Evolutionary conservation across 2,329 filamentous ascomycete species (phyloP).

Genomic region (Botrytis hyacinthi): DNA sequence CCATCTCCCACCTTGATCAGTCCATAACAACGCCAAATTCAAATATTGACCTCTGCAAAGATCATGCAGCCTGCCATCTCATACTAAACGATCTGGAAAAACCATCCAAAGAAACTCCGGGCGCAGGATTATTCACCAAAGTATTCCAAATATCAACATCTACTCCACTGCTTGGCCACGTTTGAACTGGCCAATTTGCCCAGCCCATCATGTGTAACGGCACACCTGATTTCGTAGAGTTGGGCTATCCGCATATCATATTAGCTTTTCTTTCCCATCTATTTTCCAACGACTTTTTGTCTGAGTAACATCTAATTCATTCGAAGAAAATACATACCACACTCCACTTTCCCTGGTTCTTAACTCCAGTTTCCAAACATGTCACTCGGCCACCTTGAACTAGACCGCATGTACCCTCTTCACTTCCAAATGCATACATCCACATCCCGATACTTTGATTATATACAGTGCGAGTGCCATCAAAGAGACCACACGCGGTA

Average conservation of each 20-base stretch:
- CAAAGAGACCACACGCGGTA: neutral
- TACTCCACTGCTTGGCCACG: neutral
- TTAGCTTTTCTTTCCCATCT: neutral
- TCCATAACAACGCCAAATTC: too few species aligned
- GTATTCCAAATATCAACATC: slow-evolving; percentile 19
- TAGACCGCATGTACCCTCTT: neutral
- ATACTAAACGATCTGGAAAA: slow-evolving; percentile 10
- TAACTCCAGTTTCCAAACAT: neutral
- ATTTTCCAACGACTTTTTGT: too few species aligned
- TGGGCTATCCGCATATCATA: neutral
- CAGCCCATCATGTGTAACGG: slow-evolving; percentile 14
- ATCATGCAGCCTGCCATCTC: neutral
- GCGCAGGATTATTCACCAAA: slow-evolving; percentile 3
- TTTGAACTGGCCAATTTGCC: slow-evolving; percentile 14
- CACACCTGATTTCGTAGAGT: neutral
- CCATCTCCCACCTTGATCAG: neutral
- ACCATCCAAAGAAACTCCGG: neutral
- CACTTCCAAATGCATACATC: slow-evolving; percentile 11
- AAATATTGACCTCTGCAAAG: neutral
- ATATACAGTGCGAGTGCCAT: slow-evolving; percentile 3
- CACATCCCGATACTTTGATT: slow-evolving; percentile 5
- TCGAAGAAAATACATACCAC: neutral
- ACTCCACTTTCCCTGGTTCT: neutral
- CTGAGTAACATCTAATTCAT: neutral
- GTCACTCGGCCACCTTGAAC: slow-evolving; percentile 2